Evolutionary conservation across 139 green algal genomes (phyloP).

Genomic region (Chlorella ohadii): DNA sequence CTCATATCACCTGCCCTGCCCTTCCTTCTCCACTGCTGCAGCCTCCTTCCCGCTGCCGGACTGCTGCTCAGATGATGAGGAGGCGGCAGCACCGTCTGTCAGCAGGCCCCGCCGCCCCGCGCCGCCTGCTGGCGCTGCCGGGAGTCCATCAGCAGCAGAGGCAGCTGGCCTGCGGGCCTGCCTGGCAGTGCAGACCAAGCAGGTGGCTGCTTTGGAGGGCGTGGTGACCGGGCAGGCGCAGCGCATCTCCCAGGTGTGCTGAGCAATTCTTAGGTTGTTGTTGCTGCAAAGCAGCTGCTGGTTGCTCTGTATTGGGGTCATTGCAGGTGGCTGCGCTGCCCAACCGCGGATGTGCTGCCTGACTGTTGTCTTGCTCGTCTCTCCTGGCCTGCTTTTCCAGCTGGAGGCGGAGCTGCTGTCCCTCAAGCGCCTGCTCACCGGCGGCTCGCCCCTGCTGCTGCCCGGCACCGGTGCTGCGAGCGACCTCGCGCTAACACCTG

Average conservation of each 20-base stretch:
- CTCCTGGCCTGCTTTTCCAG: background rate
- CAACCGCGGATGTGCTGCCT: too few species aligned
- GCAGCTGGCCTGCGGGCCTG: background rate
- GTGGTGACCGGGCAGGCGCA: background rate
- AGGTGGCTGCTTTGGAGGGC: background rate
- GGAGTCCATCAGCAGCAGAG: background rate
- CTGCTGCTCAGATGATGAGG: background rate
- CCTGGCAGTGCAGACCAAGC: constrained; percentile 3
- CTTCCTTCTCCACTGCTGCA: background rate
- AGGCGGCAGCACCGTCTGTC: background rate
- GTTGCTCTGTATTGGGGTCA: background rate
- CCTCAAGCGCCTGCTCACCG: constrained; percentile 14
- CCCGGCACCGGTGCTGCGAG: too few species aligned
- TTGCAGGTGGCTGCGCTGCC: background rate
- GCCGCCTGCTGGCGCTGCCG: too few species aligned
- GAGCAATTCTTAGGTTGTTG: too few species aligned
- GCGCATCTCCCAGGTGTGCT: constrained; percentile 11
- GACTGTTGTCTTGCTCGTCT: too few species aligned
- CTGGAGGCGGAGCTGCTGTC: constrained; percentile 18
- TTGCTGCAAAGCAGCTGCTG: background rate
- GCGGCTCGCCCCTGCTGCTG: constrained; percentile 11
- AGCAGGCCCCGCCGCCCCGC: background rate
- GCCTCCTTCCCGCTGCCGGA: constrained; percentile 16
- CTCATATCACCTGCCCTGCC: background rate
- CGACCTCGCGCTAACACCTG: background rate